Evolutionary conservation across 2,329 filamentous ascomycete genomes (phyloP).

Genomic region (Aspergillus fumigatiaffinis): DNA sequence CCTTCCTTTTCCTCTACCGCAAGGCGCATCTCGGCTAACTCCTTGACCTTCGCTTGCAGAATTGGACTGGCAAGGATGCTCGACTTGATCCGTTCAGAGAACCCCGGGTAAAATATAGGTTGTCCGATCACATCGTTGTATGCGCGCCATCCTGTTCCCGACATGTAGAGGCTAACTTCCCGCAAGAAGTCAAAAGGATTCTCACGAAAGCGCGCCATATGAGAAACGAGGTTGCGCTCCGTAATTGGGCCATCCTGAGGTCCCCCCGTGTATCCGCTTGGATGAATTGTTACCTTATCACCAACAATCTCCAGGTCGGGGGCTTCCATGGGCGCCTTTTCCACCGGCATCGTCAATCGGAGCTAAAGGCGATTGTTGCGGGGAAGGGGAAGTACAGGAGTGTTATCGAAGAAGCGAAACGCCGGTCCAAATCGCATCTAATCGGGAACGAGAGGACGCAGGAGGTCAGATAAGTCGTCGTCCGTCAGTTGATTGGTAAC

Average conservation of each 20-base stretch:
- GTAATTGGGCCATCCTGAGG: constrained; percentile 46
- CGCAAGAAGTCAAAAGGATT: constrained; percentile 75
- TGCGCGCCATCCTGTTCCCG: constrained; percentile 89
- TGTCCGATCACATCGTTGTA: constrained; percentile 90
- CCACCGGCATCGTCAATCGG: constrained; percentile 26
- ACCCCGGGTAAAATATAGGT: constrained; percentile 88
- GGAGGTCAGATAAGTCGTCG: neutral
- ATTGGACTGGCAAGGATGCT: constrained; percentile 72
- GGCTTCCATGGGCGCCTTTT: constrained; percentile 41
- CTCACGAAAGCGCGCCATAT: constrained; percentile 81
- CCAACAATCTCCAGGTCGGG: constrained; percentile 76
- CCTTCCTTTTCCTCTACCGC: constrained; percentile 74
- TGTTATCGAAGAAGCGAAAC: neutral
- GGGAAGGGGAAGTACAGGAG: neutral
- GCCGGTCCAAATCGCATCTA: neutral
- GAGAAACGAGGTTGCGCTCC: constrained; percentile 53
- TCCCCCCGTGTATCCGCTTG: constrained; percentile 56
- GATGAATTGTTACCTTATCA: constrained; percentile 69
- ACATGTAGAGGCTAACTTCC: constrained; percentile 89
- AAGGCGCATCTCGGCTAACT: constrained; percentile 72
- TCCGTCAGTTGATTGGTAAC: constrained; percentile 2
- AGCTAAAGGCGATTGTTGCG: neutral
- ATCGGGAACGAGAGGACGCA: neutral
- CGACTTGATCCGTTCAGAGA: constrained; percentile 82
- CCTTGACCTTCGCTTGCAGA: constrained; percentile 67